Evolutionary conservation across 306 rosid genomes (phyloP), one percentile per base, ranked within the genome.

Genomic region (Astragalus glycyphyllos): DNA sequence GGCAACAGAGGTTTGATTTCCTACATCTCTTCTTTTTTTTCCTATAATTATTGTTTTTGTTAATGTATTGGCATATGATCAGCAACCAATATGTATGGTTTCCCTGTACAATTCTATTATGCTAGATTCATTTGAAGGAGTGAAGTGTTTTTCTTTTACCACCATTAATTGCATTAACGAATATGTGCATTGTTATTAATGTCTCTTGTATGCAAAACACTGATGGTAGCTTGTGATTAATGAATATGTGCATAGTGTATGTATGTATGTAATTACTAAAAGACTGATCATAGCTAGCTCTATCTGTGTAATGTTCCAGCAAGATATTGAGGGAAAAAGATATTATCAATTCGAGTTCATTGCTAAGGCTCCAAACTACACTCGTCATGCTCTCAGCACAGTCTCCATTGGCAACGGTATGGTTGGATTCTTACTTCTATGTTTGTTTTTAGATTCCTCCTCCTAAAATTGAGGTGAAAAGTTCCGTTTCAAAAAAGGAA

Each of bases 311-410:
- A 56, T 81, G 48, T 6, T 75, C 31, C 96, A 95, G 99, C 87
- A 85, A 49, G 96, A 91, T 2, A 63, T 86, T 47, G 89, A 91
- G 13, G 99, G 99, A 51, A 91, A 74, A 89, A 66, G 85, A 42
- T 91, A 95, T 56, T 95, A 91, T 78, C 86, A 76, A 12, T 89
- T 95, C 20, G 99, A 95, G 87, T 95, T 91, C 62, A 20, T 84
- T 72, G 97, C 97, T 50, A 79, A 87, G 76, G 99, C 99, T 79
- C 96, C 97, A 53, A 95, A 95, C 78, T 95, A 71, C 61, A 95
- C 96, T 63, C 97, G 97, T 34, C 99, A 95, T 29, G 97, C 97
- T 51, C 96, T 95, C 68, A 89, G 96, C 79, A 83, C 89, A 8
- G 83, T 95, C 60, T 77, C 91, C 58, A 77, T 95, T 17, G 86